phyloP scores from a whole-genome alignment of 305 asterid genomes.

The Rubia peregrina region DNA sequence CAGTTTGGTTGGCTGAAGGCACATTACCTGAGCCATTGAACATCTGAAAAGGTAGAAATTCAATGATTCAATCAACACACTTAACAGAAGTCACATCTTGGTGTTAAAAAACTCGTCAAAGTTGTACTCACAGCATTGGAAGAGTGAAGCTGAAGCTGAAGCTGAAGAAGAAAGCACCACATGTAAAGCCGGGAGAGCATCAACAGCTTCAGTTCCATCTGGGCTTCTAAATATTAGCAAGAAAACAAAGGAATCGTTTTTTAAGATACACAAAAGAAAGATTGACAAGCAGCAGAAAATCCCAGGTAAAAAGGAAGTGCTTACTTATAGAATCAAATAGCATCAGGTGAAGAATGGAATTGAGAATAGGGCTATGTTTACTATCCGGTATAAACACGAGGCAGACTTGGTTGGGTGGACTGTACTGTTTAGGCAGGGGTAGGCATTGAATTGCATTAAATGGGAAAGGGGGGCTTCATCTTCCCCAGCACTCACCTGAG shows the following conservation, averaged over 20 bases:
- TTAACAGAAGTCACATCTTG: not conserved
- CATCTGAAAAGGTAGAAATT: constrained; percentile 12
- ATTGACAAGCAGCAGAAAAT: not conserved
- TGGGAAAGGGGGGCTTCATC: constrained; percentile 2
- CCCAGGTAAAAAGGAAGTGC: not conserved
- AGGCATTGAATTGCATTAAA: constrained; percentile 11
- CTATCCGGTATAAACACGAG: not conserved
- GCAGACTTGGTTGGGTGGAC: not conserved
- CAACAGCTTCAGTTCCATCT: constrained; percentile 18
- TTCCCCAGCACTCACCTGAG: constrained; percentile 5
- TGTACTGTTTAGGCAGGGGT: not conserved
- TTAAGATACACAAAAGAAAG: not conserved
- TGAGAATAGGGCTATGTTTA: not conserved
- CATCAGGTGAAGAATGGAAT: not conserved
- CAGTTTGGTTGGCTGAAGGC: constrained; percentile 5
- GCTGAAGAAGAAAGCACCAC: constrained; percentile 20
- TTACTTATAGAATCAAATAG: not conserved
- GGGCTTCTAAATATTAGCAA: constrained; percentile 1
- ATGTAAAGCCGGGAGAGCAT: constrained; percentile 3
- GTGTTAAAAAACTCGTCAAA: not conserved
- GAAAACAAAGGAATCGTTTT: not conserved
- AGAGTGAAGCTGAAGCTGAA: constrained; percentile 18
- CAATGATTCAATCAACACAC: not conserved
- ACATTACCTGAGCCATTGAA: constrained; percentile 11
- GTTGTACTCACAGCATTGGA: constrained; percentile 20